Evolutionary conservation across 2,329 filamentous ascomycete species (phyloP).

Genomic region (Diplodia corticola): DNA sequence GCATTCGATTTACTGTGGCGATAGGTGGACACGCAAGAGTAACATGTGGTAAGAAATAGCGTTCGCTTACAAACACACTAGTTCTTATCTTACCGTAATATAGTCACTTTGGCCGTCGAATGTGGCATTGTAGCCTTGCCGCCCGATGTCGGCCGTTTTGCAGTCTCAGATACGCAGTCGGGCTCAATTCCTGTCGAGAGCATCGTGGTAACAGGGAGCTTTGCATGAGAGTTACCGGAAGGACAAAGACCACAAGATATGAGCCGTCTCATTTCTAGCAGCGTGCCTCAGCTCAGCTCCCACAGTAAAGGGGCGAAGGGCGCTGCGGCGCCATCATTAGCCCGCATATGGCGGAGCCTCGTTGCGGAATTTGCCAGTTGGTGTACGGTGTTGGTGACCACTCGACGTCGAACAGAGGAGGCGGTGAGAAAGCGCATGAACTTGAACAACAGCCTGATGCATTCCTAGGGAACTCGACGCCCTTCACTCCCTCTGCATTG

Average conservation of each 20-base stretch:
- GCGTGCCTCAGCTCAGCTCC: neutral
- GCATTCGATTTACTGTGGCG: neutral
- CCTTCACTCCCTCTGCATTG: conserved; percentile 3
- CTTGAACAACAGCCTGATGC: conserved; percentile 1
- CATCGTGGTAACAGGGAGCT: neutral
- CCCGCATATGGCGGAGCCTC: neutral
- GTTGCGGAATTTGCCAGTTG: conserved; percentile 5
- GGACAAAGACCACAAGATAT: neutral
- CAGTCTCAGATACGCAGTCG: neutral
- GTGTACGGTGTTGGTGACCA: conserved; percentile 3
- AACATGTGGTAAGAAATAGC: conserved; percentile 4
- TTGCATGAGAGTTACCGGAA: neutral
- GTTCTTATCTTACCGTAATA: neutral
- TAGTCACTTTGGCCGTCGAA: neutral
- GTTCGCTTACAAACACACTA: neutral
- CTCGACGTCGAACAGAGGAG: conserved; percentile 9
- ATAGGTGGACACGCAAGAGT: neutral
- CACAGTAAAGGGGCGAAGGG: neutral
- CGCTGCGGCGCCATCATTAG: neutral
- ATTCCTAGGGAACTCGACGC: conserved; percentile 4
- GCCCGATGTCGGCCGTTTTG: neutral
- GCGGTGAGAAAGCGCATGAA: conserved; percentile 19
- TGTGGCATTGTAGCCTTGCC: too few species aligned
- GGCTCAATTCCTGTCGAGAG: neutral
- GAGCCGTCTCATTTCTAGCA: conserved; percentile 1